A percentile compares a stretch with the other conserved stretches of the same genome.
Conservation (phyloP, 2,329 filamentous ascomycete species). For the Coniella vitis region DNA sequence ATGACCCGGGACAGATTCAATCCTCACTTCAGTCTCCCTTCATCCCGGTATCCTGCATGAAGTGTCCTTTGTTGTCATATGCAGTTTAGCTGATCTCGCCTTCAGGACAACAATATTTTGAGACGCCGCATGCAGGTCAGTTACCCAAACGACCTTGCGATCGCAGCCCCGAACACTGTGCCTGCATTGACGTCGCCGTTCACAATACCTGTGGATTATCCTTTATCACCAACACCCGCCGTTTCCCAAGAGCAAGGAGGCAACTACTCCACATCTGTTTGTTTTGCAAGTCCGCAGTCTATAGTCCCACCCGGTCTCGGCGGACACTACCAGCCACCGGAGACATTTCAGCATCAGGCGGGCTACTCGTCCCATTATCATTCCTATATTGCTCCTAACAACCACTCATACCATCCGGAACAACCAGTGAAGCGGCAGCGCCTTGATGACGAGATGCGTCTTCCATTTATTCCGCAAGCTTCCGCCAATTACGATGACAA, state of each 20-base stretch:
- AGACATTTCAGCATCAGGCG: slow-evolving; percentile 12
- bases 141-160: slow-evolving; percentile 30
- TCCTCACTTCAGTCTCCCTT: slow-evolving; percentile 18
- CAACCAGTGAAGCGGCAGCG: slow-evolving; percentile 25
- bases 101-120: slow-evolving; percentile 32
- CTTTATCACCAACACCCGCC: slow-evolving; percentile 21
- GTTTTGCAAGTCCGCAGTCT: not conserved
- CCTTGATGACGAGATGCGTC: slow-evolving; percentile 18
- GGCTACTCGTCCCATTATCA: not conserved
- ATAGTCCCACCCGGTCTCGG: slow-evolving; percentile 18
- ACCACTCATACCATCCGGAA: not conserved
- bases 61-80: slow-evolving; percentile 20
- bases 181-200: slow-evolving; percentile 12
- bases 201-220: slow-evolving; percentile 14
- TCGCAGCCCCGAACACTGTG: slow-evolving; percentile 29
- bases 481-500: not conserved
- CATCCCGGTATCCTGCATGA: too few species aligned
- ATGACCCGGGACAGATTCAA: too few species aligned
- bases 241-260: slow-evolving; percentile 22
- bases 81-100: slow-evolving; percentile 26
- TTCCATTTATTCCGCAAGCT: not conserved
- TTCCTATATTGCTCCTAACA: slow-evolving; percentile 3
- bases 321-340: slow-evolving; percentile 25
- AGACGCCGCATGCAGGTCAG: slow-evolving; percentile 35
- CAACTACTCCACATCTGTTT: slow-evolving; percentile 14